Evolutionary conservation across 345 rosid genomes (phyloP).

Genomic region (Hibiscus mutabilis): DNA sequence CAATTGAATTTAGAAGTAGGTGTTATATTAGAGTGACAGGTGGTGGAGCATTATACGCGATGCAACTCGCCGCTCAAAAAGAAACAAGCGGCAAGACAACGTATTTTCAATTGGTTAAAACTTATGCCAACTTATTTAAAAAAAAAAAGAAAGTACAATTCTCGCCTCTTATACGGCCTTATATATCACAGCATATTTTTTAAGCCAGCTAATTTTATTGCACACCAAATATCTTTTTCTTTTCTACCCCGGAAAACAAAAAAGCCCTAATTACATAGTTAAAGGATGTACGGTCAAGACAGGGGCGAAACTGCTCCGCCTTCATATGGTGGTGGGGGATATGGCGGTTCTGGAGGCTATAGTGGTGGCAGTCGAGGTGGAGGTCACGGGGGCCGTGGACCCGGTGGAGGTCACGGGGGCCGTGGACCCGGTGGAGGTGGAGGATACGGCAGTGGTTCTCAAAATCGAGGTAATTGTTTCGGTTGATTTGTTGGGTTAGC

Average conservation of each 20-base stretch:
- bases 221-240: too few relatives aligned
- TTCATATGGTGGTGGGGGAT: background rate
- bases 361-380: conserved; percentile 32
- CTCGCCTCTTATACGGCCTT: background rate
- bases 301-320: conserved; percentile 3
- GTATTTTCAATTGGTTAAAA: background rate
- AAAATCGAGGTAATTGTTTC: conserved; percentile 36
- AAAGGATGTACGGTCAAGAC: conserved; percentile 11
- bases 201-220: too few relatives aligned
- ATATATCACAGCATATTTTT: too few relatives aligned
- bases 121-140: too few relatives aligned
- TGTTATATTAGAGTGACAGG: too few relatives aligned
- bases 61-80: background rate
- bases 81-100: background rate
- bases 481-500: conserved; percentile 15
- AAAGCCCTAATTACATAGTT: background rate
- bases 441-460: conserved; percentile 48
- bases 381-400: conserved; percentile 39
- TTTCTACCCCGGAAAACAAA: too few relatives aligned
- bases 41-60: too few relatives aligned
- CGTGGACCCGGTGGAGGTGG: conserved; percentile 38
- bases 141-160: background rate
- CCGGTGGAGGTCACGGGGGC: conserved; percentile 29
- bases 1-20: too few relatives aligned
- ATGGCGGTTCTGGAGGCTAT: background rate